Percentiles rank a stretch among this genome's conserved stretches.
These are phyloP conservation scores for Balakata baccata DNA, from an alignment of 345 rosid genomes.

Conservation along the genomic window DNA sequence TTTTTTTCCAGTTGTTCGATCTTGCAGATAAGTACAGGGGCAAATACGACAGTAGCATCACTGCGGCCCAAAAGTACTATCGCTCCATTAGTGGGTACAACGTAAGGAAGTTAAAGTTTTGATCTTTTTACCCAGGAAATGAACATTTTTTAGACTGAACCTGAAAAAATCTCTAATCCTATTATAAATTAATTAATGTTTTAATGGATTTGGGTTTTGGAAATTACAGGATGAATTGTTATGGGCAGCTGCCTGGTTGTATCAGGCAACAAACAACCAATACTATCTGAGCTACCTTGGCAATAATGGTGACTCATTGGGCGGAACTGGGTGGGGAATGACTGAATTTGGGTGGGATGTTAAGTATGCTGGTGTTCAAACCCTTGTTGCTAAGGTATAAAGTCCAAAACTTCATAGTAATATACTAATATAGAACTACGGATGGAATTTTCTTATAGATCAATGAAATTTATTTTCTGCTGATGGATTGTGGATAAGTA, in stretches of 20 bases:
- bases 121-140: background rate
- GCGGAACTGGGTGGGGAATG: conserved; percentile 91
- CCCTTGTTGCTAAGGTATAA: conserved; percentile 86
- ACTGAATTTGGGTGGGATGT: conserved; percentile 98
- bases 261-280: conserved; percentile 69
- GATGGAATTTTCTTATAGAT: background rate
- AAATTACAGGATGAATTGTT: conserved; percentile 77
- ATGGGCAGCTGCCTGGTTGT: conserved; percentile 98
- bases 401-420: background rate
- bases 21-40: conserved; percentile 98
- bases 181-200: background rate
- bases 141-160: background rate
- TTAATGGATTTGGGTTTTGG: background rate
- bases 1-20: conserved; percentile 64
- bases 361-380: conserved; percentile 93
- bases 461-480: too few species aligned
- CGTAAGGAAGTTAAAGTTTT: conserved; percentile 34
- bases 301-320: conserved; percentile 75
- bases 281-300: conserved; percentile 81
- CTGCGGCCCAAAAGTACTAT: conserved; percentile 79
- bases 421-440: background rate
- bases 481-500: too few species aligned
- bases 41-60: conserved; percentile 89
- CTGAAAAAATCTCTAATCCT: too few species aligned
- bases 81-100: conserved; percentile 86